These are phyloP conservation scores for Neonectria ditissima DNA, from an alignment of 2,329 filamentous ascomycete genomes.

Conservation along the genomic window DNA sequence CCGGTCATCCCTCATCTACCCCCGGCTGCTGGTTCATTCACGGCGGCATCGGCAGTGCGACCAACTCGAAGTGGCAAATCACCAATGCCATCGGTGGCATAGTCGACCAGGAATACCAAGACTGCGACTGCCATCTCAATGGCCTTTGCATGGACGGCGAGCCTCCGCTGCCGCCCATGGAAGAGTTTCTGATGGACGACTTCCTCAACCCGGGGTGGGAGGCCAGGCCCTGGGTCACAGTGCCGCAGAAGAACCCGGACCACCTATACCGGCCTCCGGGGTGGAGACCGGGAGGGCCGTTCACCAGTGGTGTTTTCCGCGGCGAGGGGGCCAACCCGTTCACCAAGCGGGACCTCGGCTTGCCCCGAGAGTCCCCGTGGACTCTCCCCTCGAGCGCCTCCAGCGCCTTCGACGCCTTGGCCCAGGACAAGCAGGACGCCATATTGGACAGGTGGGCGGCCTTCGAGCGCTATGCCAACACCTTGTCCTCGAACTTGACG, in stretches of 20 bases:
- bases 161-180: constrained; percentile 12
- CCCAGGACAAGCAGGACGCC: not conserved
- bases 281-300: not conserved
- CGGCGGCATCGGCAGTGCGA: not conserved
- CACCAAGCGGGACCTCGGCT: not conserved
- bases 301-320: not conserved
- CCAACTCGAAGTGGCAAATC: not conserved
- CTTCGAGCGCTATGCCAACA: not conserved
- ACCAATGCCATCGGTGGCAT: not conserved
- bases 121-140: constrained; percentile 19
- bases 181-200: constrained; percentile 12
- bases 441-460: constrained; percentile 12
- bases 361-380: not conserved
- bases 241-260: not conserved
- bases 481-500: not conserved
- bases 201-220: constrained; percentile 2
- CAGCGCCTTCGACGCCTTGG: not conserved
- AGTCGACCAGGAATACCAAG: not conserved
- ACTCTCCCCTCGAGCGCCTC: not conserved
- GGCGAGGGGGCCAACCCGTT: not conserved
- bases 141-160: constrained; percentile 18
- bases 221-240: not conserved
- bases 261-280: not conserved
- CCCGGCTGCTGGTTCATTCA: not conserved
- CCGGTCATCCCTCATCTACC: not conserved